phyloP scores from a whole-genome alignment of 306 rosid species.

The Rosa lucieae region DNA sequence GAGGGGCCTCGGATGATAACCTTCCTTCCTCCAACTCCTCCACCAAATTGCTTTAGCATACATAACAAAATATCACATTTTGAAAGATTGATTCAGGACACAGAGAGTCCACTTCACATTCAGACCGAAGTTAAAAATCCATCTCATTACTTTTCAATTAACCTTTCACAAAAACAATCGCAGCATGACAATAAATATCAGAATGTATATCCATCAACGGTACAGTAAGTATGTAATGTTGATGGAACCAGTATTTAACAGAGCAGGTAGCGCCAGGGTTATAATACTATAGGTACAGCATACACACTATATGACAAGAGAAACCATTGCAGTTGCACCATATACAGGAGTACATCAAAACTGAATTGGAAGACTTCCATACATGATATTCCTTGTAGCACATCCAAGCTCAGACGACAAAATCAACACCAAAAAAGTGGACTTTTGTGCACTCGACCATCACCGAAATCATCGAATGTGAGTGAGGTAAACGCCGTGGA shows the following conservation, averaged over 20 bases:
- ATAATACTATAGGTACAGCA: neutral
- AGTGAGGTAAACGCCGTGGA: neutral
- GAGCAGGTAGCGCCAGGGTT: neutral
- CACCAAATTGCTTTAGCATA: neutral
- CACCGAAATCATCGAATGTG: neutral
- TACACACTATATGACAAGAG: neutral
- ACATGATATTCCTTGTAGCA: conserved; percentile 6
- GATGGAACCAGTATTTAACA: neutral
- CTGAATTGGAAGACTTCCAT: neutral
- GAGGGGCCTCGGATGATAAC: neutral
- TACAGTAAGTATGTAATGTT: neutral
- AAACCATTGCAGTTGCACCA: neutral
- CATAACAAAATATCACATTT: neutral
- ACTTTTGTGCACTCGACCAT: neutral
- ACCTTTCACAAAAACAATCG: neutral
- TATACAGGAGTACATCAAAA: neutral
- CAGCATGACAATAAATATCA: neutral
- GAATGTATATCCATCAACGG: neutral
- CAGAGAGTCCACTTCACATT: neutral
- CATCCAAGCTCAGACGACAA: conserved; percentile 7
- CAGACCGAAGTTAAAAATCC: neutral
- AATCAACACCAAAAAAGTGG: neutral
- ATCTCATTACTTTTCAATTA: neutral
- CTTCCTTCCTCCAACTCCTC: neutral
- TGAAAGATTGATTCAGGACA: neutral